A percentile compares a stretch with the other conserved stretches of the same genome.
Evolutionary conservation across 2,329 filamentous ascomycete species (phyloP).

Genomic region (Cercospora sojina): DNA sequence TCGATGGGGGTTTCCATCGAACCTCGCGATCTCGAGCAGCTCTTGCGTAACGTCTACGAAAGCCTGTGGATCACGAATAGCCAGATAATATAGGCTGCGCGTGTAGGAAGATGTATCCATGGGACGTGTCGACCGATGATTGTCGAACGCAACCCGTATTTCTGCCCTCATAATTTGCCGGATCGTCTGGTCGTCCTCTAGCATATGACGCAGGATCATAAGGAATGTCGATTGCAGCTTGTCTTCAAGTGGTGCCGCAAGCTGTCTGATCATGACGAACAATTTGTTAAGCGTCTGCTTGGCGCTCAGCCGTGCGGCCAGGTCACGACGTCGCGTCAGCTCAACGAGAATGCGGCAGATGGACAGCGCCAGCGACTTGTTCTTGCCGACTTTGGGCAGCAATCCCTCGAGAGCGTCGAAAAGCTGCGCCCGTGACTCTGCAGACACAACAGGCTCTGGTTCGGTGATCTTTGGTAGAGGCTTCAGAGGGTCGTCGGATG

Average conservation of each 20-base stretch:
- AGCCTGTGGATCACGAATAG: conserved; percentile 75
- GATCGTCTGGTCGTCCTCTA: conserved; percentile 89
- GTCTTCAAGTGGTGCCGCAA: conserved; percentile 74
- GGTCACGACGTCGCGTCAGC: conserved; percentile 72
- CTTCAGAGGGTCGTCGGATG: conserved; percentile 44
- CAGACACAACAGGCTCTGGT: conserved; percentile 62
- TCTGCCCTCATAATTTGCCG: conserved; percentile 90
- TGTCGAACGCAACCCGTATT: conserved; percentile 74
- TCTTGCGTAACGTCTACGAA: conserved; percentile 89
- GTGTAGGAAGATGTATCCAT: conserved; percentile 71
- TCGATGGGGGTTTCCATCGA: conserved; percentile 52
- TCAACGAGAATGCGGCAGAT: conserved; percentile 82
- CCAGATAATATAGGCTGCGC: conserved; percentile 73
- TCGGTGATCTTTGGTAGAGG: conserved; percentile 55
- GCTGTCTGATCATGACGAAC: conserved; percentile 93
- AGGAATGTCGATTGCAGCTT: conserved; percentile 75
- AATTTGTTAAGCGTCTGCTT: conserved; percentile 86
- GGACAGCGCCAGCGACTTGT: conserved; percentile 79
- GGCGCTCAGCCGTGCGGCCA: conserved; percentile 76
- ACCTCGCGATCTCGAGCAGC: conserved; percentile 70
- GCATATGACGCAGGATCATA: conserved; percentile 83
- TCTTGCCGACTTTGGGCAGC: conserved; percentile 82
- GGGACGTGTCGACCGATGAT: conserved; percentile 44
- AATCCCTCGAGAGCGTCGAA: conserved; percentile 78
- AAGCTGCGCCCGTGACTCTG: conserved; percentile 67